These are phyloP conservation scores for Chaetoceros muelleri DNA, from an alignment of 108 stramenopile genomes.

Conservation along the genomic window DNA sequence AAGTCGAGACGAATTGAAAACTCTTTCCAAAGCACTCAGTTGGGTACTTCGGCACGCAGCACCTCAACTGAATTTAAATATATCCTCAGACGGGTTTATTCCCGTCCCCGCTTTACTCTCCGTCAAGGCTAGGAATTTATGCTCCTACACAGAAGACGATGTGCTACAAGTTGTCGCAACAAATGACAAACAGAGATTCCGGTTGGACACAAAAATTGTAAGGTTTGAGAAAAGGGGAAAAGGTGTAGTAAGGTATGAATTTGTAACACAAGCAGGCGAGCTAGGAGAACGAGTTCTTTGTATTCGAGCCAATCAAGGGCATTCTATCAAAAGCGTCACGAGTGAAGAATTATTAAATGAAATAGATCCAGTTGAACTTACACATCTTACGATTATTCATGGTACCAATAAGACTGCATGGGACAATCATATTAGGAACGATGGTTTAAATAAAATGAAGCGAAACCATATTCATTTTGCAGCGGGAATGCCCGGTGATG, in stretches of 20 bases:
- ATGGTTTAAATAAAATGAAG: constrained; percentile 56
- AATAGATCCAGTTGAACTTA: constrained; percentile 36
- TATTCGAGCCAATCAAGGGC: constrained; percentile 82
- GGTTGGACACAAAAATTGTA: constrained; percentile 21
- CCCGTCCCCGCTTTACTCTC: constrained; percentile 44
- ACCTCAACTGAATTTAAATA: constrained; percentile 40
- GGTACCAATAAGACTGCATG: constrained; percentile 62
- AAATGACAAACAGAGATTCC: constrained; percentile 64
- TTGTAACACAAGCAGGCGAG: background rate
- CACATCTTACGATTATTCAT: constrained; percentile 37
- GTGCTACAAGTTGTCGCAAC: constrained; percentile 44
- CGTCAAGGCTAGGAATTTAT: constrained; percentile 35
- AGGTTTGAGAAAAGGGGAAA: background rate
- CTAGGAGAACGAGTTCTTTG: constrained; percentile 26
- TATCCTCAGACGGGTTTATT: constrained; percentile 55
- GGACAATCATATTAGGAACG: constrained; percentile 38
- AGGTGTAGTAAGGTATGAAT: background rate
- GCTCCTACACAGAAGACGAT: constrained; percentile 23
- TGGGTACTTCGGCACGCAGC: constrained; percentile 71
- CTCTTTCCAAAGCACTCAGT: constrained; percentile 42
- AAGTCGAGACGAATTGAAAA: too few relatives aligned
- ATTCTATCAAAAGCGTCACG: constrained; percentile 43
- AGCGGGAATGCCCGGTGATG: constrained; percentile 40
- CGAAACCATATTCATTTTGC: constrained; percentile 83
- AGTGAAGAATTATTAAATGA: constrained; percentile 35